phyloP scores from a whole-genome alignment of 225 moss, liverwort and hornwort genomes.

The Polytrichum formosum region DNA sequence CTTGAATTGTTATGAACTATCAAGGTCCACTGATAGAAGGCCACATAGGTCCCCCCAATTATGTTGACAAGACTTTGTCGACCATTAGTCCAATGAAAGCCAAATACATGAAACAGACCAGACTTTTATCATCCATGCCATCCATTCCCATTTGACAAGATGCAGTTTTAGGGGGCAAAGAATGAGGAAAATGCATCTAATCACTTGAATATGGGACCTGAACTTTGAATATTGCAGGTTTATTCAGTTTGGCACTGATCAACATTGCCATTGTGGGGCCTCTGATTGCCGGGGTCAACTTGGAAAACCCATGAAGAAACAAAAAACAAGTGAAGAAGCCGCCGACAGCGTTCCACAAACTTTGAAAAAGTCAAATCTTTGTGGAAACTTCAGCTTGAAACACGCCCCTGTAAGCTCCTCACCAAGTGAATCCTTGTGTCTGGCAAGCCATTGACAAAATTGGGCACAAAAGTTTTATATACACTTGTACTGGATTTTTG shows the following conservation, averaged over 20 bases:
- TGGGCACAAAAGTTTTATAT: not conserved
- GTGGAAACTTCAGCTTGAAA: conserved; percentile 56
- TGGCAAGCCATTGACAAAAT: not conserved
- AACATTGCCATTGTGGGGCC: conserved; percentile 71
- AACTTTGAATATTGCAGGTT: conserved; percentile 37
- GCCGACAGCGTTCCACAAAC: conserved; percentile 26
- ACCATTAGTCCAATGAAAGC: too few relatives aligned
- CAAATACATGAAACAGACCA: too few relatives aligned
- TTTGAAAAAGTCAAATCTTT: conserved; percentile 42
- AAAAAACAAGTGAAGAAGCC: conserved; percentile 21
- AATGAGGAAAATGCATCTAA: too few relatives aligned
- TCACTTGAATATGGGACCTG: not conserved
- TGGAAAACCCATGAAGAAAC: conserved; percentile 63
- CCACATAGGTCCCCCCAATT: too few relatives aligned
- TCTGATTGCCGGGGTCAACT: conserved; percentile 60
- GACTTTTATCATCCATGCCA: too few relatives aligned
- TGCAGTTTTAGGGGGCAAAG: too few relatives aligned
- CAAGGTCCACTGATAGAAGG: too few relatives aligned
- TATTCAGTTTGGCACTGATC: conserved; percentile 75
- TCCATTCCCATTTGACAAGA: too few relatives aligned
- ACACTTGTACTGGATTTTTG: not conserved
- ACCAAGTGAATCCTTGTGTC: not conserved
- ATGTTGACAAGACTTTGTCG: too few relatives aligned
- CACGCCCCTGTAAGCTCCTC: conserved; percentile 41
- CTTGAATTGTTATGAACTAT: too few relatives aligned